Evolutionary conservation across 2,329 filamentous ascomycete genomes (phyloP), one percentile per base, ranked within the genome.

Genomic region (Chaetomium sp.): DNA sequence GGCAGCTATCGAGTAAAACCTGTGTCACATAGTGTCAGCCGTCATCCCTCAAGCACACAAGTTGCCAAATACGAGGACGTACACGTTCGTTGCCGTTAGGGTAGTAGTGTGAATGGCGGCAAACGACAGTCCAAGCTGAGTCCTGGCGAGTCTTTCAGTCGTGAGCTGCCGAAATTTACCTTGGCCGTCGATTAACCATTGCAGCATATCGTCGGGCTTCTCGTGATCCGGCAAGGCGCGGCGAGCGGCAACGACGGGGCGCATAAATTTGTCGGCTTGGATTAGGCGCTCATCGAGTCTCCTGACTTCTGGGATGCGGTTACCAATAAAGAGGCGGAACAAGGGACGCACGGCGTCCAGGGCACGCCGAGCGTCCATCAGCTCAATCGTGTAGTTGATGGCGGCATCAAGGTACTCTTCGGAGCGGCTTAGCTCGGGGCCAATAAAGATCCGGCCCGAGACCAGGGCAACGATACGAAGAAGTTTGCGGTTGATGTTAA

Each of bases 61-160:
- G 45, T 42, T 19, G 9, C 7, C 7, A 34, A 40, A 19, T 12
- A 3, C 37, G 6, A 19, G 9, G 10, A 62, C 70, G 58, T 58
- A 74, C 70, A 61, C 75, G 56, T 71, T 81, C 1, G 75, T 77
- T 0, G 72, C 60, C 0, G 74, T 70, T 46, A 75, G 63, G 0
- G 74, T 73, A 0, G 77, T 80, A 4, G 77, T 79, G 56, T 79
- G 76, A 34, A 82, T 80, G 1, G 78, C 74, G 0, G 77, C 77
- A 52, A 79, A 75, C 42, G 69, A 73, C 7, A 80, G 60, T 0
- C 67, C 65, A 3, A 79, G 68, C 62, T 79, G 72, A 9, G 74
- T 65, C 41, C 67, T 68, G 3, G 76, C 71, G 11, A 77, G 63
- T 41, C 71, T 67, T 45, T 68, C 66, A 8, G 52, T 59, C 9